Percentiles rank a stretch among this genome's conserved stretches.
Evolutionary conservation across 1,284 basidiomycete genomes (phyloP).

Genomic region (Neonothopanus nambi): DNA sequence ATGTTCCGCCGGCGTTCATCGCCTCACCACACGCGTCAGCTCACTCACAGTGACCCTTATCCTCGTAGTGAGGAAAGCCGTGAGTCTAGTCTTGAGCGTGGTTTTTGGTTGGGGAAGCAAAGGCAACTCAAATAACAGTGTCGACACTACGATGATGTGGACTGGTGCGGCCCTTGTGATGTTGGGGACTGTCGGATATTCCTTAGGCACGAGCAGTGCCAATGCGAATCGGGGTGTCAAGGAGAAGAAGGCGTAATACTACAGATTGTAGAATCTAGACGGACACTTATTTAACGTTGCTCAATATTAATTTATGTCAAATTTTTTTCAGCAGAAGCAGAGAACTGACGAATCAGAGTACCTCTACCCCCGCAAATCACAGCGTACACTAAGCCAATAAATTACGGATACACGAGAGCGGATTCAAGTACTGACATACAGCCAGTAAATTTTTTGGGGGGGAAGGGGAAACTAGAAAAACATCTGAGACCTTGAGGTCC

Average conservation of each 20-base stretch:
- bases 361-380: too few species aligned
- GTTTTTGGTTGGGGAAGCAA: conserved; percentile 22
- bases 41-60: conserved; percentile 87
- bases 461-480: too few species aligned
- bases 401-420: too few species aligned
- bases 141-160: conserved; percentile 55
- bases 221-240: conserved; percentile 26
- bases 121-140: conserved; percentile 22
- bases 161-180: conserved; percentile 68
- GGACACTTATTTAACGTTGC: too few species aligned
- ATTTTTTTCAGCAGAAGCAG: too few species aligned
- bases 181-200: conserved; percentile 73
- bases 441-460: too few species aligned
- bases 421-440: too few species aligned
- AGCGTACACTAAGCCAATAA: too few species aligned
- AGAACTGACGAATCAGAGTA: too few species aligned
- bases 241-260: conserved; percentile 15
- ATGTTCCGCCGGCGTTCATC: conserved; percentile 90
- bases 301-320: too few species aligned
- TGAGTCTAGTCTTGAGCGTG: conserved; percentile 79
- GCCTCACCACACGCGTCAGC: conserved; percentile 78
- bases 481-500: too few species aligned
- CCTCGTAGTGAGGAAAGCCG: conserved; percentile 87
- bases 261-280: too few species aligned
- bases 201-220: conserved; percentile 38